phyloP scores from a whole-genome alignment of 306 rosid species.

The Ammopiptanthus mongolicus region DNA sequence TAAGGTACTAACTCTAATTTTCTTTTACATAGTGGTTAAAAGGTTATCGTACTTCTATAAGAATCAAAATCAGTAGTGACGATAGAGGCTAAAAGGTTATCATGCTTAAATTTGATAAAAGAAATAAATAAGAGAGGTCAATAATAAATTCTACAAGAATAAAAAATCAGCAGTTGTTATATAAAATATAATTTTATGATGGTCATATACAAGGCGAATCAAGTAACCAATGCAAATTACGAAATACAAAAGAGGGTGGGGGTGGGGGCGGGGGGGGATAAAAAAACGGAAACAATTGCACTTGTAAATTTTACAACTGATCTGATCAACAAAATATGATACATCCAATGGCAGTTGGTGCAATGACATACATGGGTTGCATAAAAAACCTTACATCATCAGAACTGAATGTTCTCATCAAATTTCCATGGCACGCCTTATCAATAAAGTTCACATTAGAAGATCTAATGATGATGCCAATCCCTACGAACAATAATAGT shows the following conservation, averaged over 20 bases:
- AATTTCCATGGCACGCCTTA: conserved; percentile 16
- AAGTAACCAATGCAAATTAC: background rate
- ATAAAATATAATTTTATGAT: background rate
- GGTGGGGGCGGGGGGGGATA: too few species aligned
- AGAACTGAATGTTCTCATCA: background rate
- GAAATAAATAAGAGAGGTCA: too few species aligned
- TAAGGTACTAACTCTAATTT: too few species aligned
- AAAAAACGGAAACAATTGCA: background rate
- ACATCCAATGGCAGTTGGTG: background rate
- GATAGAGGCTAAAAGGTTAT: too few species aligned
- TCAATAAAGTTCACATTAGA: conserved; percentile 1
- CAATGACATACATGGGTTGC: conserved; percentile 8
- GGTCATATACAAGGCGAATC: background rate
- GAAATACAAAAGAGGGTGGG: background rate
- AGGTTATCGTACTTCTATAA: too few species aligned
- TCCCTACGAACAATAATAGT: conserved; percentile 2
- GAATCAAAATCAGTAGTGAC: too few species aligned
- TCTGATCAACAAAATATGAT: too few species aligned
- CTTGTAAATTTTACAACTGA: conserved; percentile 17
- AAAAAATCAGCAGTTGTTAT: background rate
- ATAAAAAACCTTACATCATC: conserved; percentile 13
- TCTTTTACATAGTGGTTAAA: too few species aligned
- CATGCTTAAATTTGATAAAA: too few species aligned
- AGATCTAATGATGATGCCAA: background rate
- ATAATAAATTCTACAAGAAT: too few species aligned